A percentile compares a stretch with the other conserved stretches of the same genome.
phyloP scores from a whole-genome alignment of 2,329 filamentous ascomycete genomes.

The Arthroderma sp. region DNA sequence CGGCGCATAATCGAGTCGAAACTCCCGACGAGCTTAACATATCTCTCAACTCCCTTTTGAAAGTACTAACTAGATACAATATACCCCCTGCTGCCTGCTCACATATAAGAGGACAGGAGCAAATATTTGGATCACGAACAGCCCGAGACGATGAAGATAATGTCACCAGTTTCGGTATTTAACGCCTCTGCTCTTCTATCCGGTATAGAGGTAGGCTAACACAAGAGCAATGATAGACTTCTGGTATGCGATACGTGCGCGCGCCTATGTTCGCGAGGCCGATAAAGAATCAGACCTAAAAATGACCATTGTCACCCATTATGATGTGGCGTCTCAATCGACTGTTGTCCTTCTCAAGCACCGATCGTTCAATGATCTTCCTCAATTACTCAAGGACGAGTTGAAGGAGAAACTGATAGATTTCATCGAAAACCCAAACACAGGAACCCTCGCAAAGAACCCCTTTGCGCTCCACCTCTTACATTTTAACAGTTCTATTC shows the following conservation, averaged over 20 bases:
- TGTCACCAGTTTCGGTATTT: constrained; percentile 4
- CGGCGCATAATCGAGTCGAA: background rate
- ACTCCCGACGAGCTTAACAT: constrained; percentile 6
- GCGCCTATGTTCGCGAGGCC: constrained; percentile 5
- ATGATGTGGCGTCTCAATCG: constrained; percentile 6
- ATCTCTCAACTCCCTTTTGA: constrained; percentile 5
- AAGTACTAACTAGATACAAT: constrained; percentile 7
- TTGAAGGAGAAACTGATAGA: constrained; percentile 5
- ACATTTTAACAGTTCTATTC: constrained; percentile 7
- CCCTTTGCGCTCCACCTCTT: constrained; percentile 6
- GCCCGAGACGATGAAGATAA: constrained; percentile 3
- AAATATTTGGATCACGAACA: constrained; percentile 7
- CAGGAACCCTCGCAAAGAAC: constrained; percentile 1
- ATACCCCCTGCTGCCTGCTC: constrained; percentile 8
- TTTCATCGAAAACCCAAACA: constrained; percentile 6
- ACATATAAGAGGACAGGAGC: constrained; percentile 7
- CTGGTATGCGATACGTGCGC: constrained; percentile 7
- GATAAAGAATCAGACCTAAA: constrained; percentile 8
- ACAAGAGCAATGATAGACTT: constrained; percentile 1
- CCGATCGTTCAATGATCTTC: constrained; percentile 7
- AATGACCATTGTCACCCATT: constrained; percentile 9
- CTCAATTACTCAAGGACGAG: constrained; percentile 3
- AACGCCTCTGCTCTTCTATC: background rate
- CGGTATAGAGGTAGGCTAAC: background rate
- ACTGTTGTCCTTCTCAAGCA: constrained; percentile 6